A percentile compares a stretch with the other conserved stretches of the same genome.
phyloP scores from a whole-genome alignment of 768 basidiomycete genomes.

The Agrocybe pediades region DNA sequence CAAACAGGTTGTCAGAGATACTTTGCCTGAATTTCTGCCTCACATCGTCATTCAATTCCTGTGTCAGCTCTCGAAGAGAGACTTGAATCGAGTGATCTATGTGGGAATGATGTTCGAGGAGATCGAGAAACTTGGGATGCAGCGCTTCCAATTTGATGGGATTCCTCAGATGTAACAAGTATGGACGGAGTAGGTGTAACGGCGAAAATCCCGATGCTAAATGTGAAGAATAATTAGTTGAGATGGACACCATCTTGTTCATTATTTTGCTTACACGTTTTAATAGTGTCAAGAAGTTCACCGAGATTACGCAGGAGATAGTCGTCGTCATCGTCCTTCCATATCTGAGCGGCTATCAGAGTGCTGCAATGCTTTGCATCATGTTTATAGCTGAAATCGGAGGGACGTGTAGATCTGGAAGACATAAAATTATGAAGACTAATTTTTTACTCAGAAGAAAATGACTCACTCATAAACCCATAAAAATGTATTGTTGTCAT shows the following conservation, averaged over 20 bases:
- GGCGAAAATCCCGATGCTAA: slow-evolving; percentile 48
- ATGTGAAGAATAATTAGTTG: too few species aligned
- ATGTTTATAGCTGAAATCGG: slow-evolving; percentile 71
- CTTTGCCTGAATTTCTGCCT: slow-evolving; percentile 50
- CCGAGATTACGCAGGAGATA: slow-evolving; percentile 37
- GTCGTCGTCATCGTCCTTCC: slow-evolving; percentile 39
- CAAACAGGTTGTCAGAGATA: slow-evolving; percentile 59
- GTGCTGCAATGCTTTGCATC: slow-evolving; percentile 60
- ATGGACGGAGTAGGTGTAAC: slow-evolving; percentile 50
- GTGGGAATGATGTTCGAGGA: slow-evolving; percentile 33
- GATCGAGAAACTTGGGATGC: slow-evolving; percentile 39
- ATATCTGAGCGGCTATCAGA: slow-evolving; percentile 59
- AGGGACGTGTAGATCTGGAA: slow-evolving; percentile 58
- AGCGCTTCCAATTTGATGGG: slow-evolving; percentile 20
- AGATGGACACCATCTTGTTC: too few species aligned
- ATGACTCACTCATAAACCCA: slow-evolving; percentile 76
- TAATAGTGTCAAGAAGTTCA: slow-evolving; percentile 27
- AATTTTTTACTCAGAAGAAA: background rate
- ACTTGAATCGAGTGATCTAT: slow-evolving; percentile 36
- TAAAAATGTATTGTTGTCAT: slow-evolving; percentile 48
- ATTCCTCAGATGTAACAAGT: slow-evolving; percentile 47
- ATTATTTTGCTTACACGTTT: slow-evolving; percentile 30
- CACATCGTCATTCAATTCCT: slow-evolving; percentile 33
- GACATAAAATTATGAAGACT: background rate
- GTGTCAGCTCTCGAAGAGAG: slow-evolving; percentile 25